phyloP scores from a whole-genome alignment of 805 yeast genomes.

The Hanseniaspora singularis region DNA sequence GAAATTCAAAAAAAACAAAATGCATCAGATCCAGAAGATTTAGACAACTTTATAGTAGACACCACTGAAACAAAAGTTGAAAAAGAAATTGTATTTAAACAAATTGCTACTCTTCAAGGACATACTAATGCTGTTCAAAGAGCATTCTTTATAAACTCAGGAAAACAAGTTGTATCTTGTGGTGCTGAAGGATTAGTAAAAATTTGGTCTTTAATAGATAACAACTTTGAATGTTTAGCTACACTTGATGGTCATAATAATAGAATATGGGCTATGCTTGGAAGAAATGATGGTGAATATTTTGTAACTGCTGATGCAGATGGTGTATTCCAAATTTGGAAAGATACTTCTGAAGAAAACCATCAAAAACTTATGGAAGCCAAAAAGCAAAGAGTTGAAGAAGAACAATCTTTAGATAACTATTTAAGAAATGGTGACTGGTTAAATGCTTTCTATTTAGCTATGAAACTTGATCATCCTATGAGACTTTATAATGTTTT shows the following conservation, averaged over 20 bases:
- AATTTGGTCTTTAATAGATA: conserved; percentile 69
- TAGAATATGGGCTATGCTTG: conserved; percentile 83
- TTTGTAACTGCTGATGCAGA: conserved; percentile 89
- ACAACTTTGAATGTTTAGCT: conserved; percentile 51
- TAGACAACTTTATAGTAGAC: conserved; percentile 37
- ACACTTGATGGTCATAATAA: conserved; percentile 90
- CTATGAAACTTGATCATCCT: conserved; percentile 80
- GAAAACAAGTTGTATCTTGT: conserved; percentile 53
- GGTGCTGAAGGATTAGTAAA: conserved; percentile 95
- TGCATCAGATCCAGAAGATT: conserved; percentile 44
- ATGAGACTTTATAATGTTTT: conserved; percentile 74
- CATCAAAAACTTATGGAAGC: conserved; percentile 40
- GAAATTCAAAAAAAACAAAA: no score
- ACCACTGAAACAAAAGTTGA: no score
- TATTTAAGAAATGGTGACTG: conserved; percentile 62
- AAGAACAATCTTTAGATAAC: conserved; percentile 78
- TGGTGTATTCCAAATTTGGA: conserved; percentile 82
- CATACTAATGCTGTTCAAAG: conserved; percentile 88
- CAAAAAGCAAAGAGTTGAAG: conserved; percentile 53
- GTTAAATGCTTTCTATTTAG: conserved; percentile 78
- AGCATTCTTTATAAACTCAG: conserved; percentile 53
- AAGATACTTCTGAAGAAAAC: conserved; percentile 70
- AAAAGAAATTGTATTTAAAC: conserved; percentile 8
- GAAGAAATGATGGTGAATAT: conserved; percentile 51
- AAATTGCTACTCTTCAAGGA: conserved; percentile 51